Evolutionary conservation across 2,329 filamentous ascomycete genomes (phyloP), one percentile per base, ranked within the genome.

Genomic region (Talaromyces amestolkiae): DNA sequence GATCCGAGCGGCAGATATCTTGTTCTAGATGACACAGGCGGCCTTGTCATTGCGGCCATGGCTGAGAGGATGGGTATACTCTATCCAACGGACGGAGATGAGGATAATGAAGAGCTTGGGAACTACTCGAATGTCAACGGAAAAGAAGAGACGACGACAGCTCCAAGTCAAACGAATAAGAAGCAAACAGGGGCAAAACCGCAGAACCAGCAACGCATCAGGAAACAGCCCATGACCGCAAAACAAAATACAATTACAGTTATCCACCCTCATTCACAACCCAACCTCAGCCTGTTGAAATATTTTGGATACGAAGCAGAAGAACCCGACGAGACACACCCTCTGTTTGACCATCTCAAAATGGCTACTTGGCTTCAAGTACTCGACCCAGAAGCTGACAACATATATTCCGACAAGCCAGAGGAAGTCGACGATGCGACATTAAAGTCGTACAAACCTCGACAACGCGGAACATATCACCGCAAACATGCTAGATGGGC

Each of bases 351-450:
- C 17, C 89, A 95, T 74, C 86, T 99, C 61, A 89, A 94, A 72
- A 87, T 90, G 5, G 82, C 98, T 35, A 94, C 92, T 33, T 99
- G 94, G 93, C 86, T 99, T 2, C 94, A 98, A 78, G 86, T 99
- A 5, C 81, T 97, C 17, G 85, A 90, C 27, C 95, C 95, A 0
- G 80, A 86, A 41, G 81, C 87, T 35, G 95, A 98, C 76, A 84
- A 86, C 0, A 87, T 90, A 3, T 97, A 96, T 78, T 78, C 82
- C 37, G 84, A 86, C 31, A 85, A 89, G 62, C 90, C 92, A 0
- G 82, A 86, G 0, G 74, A 80, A 0, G 81, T 89, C 1, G 72
- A 87, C 0, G 81, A 87, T 0, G 85, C 88, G 17, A 84, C 85
- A 27, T 81, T 98, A 1, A 81, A 86, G 0, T 80, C 84, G 1